Conservation (phyloP, 1,284 basidiomycete genomes). For the Naganishia albida region DNA sequence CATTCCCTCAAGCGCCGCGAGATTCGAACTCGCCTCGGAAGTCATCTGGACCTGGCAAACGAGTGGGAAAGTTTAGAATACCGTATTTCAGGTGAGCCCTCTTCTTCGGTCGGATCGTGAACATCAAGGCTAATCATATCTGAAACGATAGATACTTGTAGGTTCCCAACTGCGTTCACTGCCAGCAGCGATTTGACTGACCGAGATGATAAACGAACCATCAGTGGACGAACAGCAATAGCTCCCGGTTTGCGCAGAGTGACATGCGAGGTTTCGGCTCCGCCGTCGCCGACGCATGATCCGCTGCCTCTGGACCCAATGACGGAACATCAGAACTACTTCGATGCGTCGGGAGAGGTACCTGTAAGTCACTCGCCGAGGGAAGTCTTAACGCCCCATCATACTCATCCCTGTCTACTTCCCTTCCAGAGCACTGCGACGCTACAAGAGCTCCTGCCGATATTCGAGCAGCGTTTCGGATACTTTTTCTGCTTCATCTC, state of each 20-base stretch:
- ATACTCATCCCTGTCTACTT: constrained; percentile 12
- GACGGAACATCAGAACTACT: constrained; percentile 5
- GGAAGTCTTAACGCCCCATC: not conserved
- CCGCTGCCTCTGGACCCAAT: constrained; percentile 5
- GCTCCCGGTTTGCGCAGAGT: constrained; percentile 37
- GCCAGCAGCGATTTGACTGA: not conserved
- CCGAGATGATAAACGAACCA: not conserved
- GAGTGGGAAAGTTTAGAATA: constrained; percentile 28
- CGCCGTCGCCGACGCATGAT: constrained; percentile 30
- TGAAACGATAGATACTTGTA: constrained; percentile 24
- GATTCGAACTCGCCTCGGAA: constrained; percentile 11
- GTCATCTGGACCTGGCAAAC: constrained; percentile 11
- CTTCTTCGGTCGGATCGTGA: not conserved
- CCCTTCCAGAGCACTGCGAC: constrained; percentile 19
- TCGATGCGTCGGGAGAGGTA: constrained; percentile 18
- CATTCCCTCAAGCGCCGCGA: not conserved
- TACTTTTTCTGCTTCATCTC: constrained; percentile 37
- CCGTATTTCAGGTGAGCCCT: constrained; percentile 35
- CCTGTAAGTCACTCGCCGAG: constrained; percentile 11
- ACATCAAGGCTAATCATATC: not conserved
- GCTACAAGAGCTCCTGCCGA: constrained; percentile 32
- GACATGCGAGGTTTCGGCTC: constrained; percentile 32
- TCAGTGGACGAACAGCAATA: constrained; percentile 37
- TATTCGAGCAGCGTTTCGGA: constrained; percentile 35
- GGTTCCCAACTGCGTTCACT: not conserved